Conservation (phyloP, 2,329 filamentous ascomycete genomes). For the Aureobasidium sp. region DNA sequence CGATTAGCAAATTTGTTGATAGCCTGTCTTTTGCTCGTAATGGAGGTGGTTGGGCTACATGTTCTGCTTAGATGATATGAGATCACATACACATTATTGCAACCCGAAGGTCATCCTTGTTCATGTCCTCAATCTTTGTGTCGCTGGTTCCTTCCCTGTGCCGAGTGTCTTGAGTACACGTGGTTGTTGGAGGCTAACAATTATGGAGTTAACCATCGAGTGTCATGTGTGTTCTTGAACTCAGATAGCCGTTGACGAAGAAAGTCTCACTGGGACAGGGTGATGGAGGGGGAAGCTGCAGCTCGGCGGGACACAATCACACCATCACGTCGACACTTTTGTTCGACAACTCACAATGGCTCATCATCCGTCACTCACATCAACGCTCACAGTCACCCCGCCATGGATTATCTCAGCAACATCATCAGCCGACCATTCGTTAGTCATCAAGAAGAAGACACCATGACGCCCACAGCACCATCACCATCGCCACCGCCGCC, state of each 20-base stretch:
- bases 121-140: not conserved
- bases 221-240: not conserved
- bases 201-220: too few species aligned
- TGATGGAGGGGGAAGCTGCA: not conserved
- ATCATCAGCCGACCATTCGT: not conserved
- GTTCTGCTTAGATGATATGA: constrained; percentile 30
- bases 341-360: not conserved
- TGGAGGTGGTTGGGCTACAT: constrained; percentile 66
- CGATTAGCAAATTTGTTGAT: constrained; percentile 59
- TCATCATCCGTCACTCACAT: not conserved
- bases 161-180: too few species aligned
- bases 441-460: not conserved
- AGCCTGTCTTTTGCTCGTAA: constrained; percentile 63
- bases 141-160: too few species aligned
- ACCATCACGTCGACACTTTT: not conserved
- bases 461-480: not conserved
- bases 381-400: not conserved
- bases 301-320: not conserved
- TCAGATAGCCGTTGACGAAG: not conserved
- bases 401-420: not conserved
- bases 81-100: not conserved
- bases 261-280: not conserved
- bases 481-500: not conserved
- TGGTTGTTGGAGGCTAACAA: too few species aligned
- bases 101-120: not conserved